Percentiles rank a stretch among this genome's conserved stretches.
Conservation (phyloP, 495 filamentous ascomycete species). For the Astrothelium subdiscretum region DNA sequence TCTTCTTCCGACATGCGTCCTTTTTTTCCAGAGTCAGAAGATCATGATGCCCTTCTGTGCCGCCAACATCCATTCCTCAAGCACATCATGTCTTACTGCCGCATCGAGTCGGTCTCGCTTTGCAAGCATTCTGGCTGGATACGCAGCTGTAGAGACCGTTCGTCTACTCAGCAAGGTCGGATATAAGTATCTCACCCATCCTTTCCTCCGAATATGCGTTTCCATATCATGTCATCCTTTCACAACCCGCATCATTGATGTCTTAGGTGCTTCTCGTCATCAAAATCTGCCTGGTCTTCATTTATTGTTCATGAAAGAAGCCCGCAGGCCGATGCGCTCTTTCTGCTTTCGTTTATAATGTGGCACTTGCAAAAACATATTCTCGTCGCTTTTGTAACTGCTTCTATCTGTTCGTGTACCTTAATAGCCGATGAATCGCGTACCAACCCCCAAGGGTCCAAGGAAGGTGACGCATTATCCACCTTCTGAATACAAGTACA, state of each 20-base stretch:
- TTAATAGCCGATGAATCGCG: not conserved
- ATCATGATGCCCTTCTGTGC: not conserved
- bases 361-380: not conserved
- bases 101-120: not conserved
- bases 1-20: not conserved
- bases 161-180: not conserved
- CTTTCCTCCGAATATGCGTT: not conserved
- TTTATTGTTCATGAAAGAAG: not conserved
- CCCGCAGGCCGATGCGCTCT: not conserved
- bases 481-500: not conserved
- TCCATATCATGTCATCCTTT: not conserved
- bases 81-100: not conserved
- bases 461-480: conserved; percentile 52
- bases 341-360: not conserved
- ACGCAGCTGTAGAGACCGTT: not conserved
- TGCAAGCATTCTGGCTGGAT: not conserved
- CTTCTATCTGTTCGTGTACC: not conserved
- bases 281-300: not conserved
- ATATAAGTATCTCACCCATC: not conserved
- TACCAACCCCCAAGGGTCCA: conserved; percentile 47
- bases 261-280: not conserved
- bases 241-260: not conserved
- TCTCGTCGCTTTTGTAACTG: not conserved
- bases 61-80: not conserved
- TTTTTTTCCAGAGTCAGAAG: not conserved